Evolutionary conservation across 192 early-diverging fungal genomes (phyloP), one percentile per base, ranked within the genome.

Genomic region (Gamsiella multidivaricata): DNA sequence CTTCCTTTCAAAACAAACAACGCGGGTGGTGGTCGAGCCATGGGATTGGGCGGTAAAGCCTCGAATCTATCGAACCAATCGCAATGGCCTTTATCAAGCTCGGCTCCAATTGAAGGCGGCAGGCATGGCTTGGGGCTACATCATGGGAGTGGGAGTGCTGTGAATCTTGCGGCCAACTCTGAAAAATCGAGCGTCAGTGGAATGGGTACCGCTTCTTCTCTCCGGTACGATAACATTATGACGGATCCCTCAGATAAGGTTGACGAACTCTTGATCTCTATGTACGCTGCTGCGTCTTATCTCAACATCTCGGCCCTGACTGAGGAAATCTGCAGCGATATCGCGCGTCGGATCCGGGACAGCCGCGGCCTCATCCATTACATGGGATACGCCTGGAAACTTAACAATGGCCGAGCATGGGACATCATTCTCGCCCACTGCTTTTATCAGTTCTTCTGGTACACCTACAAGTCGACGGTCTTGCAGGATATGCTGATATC

Each of bases 361-460:
- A 62, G 49, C 31, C 59, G 65, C 18, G 74, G 74, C 3, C 45
- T 78, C 42, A 68, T 78, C 39, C 66, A 69, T 39, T 78, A 78
- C 51, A 78, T 78, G 74, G 74, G 62, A 12, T 78, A 78, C 33
- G 74, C 74, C 20, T 78, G 74, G 74, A 68, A 68, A 20, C 41
- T 69, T 14, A 78, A 78, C 33, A 78, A 78, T 14, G 74, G 74
- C 22, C 45, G 52, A 2, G 65, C 74, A 15, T 78, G 74, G 74
- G 74, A 78, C 17, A 68, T 78, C n/a, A 78, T 78, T n/a, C 39
- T 78, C 3, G 74, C 74, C 0, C 74, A 78, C 32, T 78, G 74
- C 34, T 78, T 78, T 36, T 78, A 78, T 20, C 65, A 68, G 26
- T 69, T 78, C 41, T 78, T 63, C 12, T 78, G 74, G 74, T 58